Evolutionary conservation across 495 filamentous ascomycete species (phyloP).

Genomic region (Penicillium coffeae): DNA sequence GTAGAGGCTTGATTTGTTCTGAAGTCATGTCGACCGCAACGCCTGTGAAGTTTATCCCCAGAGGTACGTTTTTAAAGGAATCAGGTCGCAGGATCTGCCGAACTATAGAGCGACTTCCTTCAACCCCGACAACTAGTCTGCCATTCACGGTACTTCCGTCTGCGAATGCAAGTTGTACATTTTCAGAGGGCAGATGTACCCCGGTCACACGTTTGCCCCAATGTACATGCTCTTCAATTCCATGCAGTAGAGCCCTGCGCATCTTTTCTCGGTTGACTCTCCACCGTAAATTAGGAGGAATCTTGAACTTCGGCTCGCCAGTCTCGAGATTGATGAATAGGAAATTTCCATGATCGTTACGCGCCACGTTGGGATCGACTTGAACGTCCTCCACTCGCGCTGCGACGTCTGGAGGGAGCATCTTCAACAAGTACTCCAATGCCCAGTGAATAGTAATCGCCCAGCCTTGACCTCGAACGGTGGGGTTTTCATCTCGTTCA

Average conservation of each 20-base stretch:
- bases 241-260: conserved; percentile 15
- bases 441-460: conserved; percentile 59
- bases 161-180: conserved; percentile 16
- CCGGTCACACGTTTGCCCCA: conserved; percentile 18
- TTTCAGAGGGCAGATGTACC: conserved; percentile 2
- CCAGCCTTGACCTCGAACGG: conserved; percentile 50
- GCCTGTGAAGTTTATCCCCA: conserved; percentile 23
- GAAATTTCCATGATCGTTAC: conserved; percentile 27
- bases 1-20: conserved; percentile 35
- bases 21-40: conserved; percentile 25
- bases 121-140: conserved; percentile 40
- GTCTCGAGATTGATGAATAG: conserved; percentile 28
- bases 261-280: conserved; percentile 26
- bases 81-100: conserved; percentile 35
- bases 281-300: conserved; percentile 25
- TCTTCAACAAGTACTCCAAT: conserved; percentile 42
- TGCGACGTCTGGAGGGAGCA: conserved; percentile 46
- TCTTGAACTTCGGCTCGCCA: conserved; percentile 23
- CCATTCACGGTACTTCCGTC: conserved; percentile 13
- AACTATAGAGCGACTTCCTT: conserved; percentile 45
- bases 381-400: conserved; percentile 43
- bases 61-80: conserved; percentile 16
- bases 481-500: conserved; percentile 46
- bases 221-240: conserved; percentile 25
- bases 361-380: conserved; percentile 40